Percentiles rank a stretch among this genome's conserved stretches.
These are phyloP conservation scores for Sugiyamaella xylanicola DNA, from an alignment of 1,139 yeast genomes.

Conservation along the genomic window DNA sequence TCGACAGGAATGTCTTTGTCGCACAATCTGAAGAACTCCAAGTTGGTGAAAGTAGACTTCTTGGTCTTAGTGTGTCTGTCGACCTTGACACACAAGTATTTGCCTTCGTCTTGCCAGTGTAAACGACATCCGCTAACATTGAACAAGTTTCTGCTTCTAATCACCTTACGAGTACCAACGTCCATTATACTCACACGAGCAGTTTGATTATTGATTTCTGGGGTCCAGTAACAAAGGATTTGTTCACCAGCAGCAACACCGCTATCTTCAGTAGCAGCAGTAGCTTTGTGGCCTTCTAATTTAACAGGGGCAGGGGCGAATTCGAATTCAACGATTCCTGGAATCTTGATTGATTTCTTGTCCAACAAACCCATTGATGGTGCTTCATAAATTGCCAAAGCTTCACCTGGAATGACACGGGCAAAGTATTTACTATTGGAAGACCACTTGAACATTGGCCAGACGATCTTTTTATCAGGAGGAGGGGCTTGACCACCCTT, in stretches of 20 bases:
- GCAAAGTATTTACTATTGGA: constrained; percentile 92
- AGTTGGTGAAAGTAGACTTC: constrained; percentile 86
- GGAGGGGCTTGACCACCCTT: constrained; percentile 25
- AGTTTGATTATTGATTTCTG: constrained; percentile 88
- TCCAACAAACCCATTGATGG: constrained; percentile 77
- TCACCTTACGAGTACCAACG: constrained; percentile 76
- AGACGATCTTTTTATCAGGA: constrained; percentile 59
- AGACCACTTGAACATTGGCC: constrained; percentile 99
- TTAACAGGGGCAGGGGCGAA: constrained; percentile 90
- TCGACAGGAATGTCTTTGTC: constrained; percentile 96
- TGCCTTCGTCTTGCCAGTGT: constrained; percentile 93
- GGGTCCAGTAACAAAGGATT: constrained; percentile 93
- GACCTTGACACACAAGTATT: constrained; percentile 87
- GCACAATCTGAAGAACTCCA: constrained; percentile 84
- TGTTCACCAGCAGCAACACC: constrained; percentile 53
- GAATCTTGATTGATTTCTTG: constrained; percentile 80
- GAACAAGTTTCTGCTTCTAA: constrained; percentile 91
- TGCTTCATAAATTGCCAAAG: constrained; percentile 75
- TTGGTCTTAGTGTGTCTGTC: constrained; percentile 96
- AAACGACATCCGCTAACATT: constrained; percentile 90
- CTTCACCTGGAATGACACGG: constrained; percentile 89
- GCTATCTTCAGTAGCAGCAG: constrained; percentile 36
- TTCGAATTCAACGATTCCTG: constrained; percentile 87
- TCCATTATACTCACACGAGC: constrained; percentile 94
- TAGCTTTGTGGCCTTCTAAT: constrained; percentile 50